Conservation (phyloP, 306 rosid species). For the Corylus heterophylla region DNA sequence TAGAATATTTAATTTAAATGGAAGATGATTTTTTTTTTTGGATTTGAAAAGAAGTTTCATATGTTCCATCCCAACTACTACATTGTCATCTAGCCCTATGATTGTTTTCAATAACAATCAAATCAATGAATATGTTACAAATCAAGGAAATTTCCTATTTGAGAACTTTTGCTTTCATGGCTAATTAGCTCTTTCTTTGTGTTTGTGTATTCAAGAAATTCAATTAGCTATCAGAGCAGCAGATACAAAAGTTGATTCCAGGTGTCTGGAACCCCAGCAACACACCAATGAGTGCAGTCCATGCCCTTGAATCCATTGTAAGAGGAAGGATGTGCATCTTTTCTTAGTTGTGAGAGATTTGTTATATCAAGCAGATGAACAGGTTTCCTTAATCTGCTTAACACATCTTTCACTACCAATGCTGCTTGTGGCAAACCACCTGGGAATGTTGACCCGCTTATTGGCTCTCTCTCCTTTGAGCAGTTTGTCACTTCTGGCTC, state of each 20-base stretch:
- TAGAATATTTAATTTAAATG: too few species aligned
- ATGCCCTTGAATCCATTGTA: conserved; percentile 50
- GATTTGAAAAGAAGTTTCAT: too few species aligned
- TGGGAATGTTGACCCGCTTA: conserved; percentile 50
- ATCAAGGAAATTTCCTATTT: too few species aligned
- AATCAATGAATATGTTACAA: too few species aligned
- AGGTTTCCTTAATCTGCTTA: conserved; percentile 37
- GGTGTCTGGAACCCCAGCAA: conserved; percentile 68
- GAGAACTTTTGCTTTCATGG: neutral
- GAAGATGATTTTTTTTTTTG: too few species aligned
- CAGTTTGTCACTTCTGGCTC: conserved; percentile 52
- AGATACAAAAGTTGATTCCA: conserved; percentile 62
- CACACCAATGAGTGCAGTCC: conserved; percentile 86
- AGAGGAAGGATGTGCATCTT: conserved; percentile 68
- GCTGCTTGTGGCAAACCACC: conserved; percentile 45
- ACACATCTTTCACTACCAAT: conserved; percentile 39
- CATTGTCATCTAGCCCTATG: too few species aligned
- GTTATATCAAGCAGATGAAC: conserved; percentile 62
- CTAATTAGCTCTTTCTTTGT: neutral
- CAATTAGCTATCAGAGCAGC: conserved; percentile 18
- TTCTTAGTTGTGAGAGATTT: conserved; percentile 64
- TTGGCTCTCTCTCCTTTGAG: conserved; percentile 50
- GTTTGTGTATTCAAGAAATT: neutral
- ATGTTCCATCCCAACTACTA: too few species aligned
- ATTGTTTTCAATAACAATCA: too few species aligned